Evolutionary conservation across 164 flowering plant genomes (phyloP).

Genomic region (Chimonanthus salicifolius): DNA sequence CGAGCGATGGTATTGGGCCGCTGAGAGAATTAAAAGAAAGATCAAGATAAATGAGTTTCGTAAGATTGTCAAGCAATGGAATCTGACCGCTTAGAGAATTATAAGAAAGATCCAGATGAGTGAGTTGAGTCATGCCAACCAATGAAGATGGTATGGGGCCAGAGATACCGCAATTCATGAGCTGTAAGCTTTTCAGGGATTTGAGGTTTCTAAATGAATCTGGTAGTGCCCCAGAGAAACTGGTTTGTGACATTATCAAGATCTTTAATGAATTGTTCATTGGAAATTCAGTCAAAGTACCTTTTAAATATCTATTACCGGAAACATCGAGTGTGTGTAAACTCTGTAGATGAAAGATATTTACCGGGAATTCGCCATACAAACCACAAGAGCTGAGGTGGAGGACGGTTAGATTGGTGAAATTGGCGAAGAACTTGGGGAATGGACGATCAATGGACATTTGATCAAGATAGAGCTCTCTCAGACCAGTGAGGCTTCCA

Average conservation of each 20-base stretch:
- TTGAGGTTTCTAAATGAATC: slow-evolving; percentile 29
- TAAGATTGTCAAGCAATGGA: slow-evolving; percentile 30
- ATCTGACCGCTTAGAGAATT: slow-evolving; percentile 20
- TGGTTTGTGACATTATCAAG: slow-evolving; percentile 21
- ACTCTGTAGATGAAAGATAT: slow-evolving; percentile 12
- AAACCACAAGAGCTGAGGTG: not conserved
- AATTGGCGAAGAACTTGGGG: not conserved
- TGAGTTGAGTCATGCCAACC: not conserved
- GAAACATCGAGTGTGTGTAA: slow-evolving; percentile 39
- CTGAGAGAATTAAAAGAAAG: slow-evolving; percentile 15
- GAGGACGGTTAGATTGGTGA: not conserved
- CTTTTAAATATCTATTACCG: not conserved
- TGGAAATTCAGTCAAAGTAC: slow-evolving; percentile 31
- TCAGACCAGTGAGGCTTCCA: slow-evolving; percentile 6
- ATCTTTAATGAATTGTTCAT: slow-evolving; percentile 14
- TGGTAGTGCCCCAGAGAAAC: slow-evolving; percentile 35
- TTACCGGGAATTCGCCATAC: not conserved
- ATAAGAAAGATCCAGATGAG: not conserved
- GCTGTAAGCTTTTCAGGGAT: slow-evolving; percentile 22
- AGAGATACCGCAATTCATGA: slow-evolving; percentile 18
- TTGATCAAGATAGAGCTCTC: slow-evolving; percentile 2
- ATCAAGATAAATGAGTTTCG: slow-evolving; percentile 22
- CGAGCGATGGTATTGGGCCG: too few species aligned
- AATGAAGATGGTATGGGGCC: not conserved
- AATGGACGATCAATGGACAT: not conserved